phyloP scores from a whole-genome alignment of 2,329 filamentous ascomycete genomes.

The Ascocoryne sarcoides region DNA sequence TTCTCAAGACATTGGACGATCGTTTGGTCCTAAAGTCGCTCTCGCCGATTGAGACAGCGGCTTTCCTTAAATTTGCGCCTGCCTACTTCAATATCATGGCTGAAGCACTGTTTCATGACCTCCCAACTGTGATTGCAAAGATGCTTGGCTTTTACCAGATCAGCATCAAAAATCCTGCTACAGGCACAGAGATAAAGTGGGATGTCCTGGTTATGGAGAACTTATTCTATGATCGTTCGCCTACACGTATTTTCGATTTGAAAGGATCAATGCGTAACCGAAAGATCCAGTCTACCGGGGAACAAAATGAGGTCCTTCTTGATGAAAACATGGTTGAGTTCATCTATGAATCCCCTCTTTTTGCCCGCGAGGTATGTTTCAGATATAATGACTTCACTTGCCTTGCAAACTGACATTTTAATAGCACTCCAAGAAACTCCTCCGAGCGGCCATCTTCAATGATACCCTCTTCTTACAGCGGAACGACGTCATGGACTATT shows the following conservation, averaged over 20 bases:
- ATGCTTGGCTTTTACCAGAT: constrained; percentile 99
- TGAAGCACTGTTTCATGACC: constrained; percentile 86
- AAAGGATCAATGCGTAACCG: constrained; percentile 98
- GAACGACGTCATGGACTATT: constrained; percentile 99
- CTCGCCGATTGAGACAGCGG: constrained; percentile 82
- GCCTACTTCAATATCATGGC: constrained; percentile 98
- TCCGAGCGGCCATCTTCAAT: constrained; percentile 90
- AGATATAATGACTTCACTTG: background rate
- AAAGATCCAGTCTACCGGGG: constrained; percentile 90
- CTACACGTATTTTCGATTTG: constrained; percentile 85
- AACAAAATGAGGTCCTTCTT: constrained; percentile 90
- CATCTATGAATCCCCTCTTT: constrained; percentile 94
- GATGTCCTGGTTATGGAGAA: constrained; percentile 96
- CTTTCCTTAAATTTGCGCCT: constrained; percentile 90
- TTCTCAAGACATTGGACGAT: constrained; percentile 92
- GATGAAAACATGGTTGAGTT: constrained; percentile 99
- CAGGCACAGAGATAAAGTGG: constrained; percentile 87
- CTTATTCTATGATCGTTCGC: constrained; percentile 87
- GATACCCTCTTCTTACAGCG: constrained; percentile 91
- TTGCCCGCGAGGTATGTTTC: constrained; percentile 60
- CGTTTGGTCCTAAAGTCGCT: constrained; percentile 74
- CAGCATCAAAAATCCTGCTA: constrained; percentile 88
- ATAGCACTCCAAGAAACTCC: constrained; percentile 79
- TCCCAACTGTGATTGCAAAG: constrained; percentile 95
- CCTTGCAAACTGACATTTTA: constrained; percentile 1